Conservation (phyloP, 1,139 yeast species). For the Protomyces gravidus region DNA sequence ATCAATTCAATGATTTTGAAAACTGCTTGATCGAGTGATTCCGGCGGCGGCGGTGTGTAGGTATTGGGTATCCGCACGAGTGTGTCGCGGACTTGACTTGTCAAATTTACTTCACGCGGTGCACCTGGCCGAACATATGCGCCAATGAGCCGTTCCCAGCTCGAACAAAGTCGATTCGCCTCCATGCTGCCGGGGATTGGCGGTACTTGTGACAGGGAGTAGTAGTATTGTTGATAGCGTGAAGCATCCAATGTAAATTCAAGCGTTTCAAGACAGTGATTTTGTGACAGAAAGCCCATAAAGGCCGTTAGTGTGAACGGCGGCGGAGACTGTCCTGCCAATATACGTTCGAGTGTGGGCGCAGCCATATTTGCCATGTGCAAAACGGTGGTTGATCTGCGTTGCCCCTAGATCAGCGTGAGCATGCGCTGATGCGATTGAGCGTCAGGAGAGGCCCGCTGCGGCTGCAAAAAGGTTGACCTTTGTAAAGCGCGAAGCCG, state of each 20-base stretch:
- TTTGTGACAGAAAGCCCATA: conserved; percentile 38
- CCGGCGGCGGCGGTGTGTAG: conserved; percentile 36
- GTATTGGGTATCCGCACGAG: conserved; percentile 31
- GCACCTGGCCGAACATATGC: conserved; percentile 38
- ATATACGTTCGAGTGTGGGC: conserved; percentile 37
- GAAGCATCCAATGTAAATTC: conserved; percentile 41
- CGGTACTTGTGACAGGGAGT: conserved; percentile 25
- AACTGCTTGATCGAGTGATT: conserved; percentile 36
- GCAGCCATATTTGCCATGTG: background rate
- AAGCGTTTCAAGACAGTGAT: conserved; percentile 41
- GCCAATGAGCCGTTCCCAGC: conserved; percentile 40
- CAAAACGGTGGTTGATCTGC: background rate
- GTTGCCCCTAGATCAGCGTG: too few relatives aligned
- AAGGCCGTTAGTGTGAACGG: conserved; percentile 39
- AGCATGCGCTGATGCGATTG: too few relatives aligned
- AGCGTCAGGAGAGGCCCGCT: too few relatives aligned
- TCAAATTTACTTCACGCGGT: conserved; percentile 41
- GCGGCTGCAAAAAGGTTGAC: too few relatives aligned
- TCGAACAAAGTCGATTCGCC: conserved; percentile 13
- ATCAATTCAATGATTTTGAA: conserved; percentile 39
- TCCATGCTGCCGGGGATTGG: conserved; percentile 26
- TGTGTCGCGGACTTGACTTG: conserved; percentile 37
- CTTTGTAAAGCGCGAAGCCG: too few relatives aligned
- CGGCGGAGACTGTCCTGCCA: conserved; percentile 36
- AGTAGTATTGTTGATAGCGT: conserved; percentile 36